Evolutionary conservation across 768 basidiomycete genomes (phyloP).

Genomic region (Stropharia rugosoannulata): DNA sequence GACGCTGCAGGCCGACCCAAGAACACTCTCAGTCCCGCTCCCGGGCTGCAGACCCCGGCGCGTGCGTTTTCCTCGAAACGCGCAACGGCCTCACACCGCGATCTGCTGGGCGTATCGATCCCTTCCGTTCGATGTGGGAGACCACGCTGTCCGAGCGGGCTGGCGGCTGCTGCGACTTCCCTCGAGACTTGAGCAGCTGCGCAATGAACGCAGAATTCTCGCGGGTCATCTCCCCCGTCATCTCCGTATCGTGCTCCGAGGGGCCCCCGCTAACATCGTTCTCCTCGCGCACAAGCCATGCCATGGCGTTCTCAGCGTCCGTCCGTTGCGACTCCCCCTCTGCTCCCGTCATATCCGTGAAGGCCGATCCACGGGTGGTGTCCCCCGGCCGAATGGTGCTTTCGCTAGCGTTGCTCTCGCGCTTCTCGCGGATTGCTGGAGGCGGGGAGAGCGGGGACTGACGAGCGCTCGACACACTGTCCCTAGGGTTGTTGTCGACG

Average conservation of each 20-base stretch:
- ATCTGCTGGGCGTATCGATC: slow-evolving; percentile 14
- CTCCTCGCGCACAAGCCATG: too few species aligned
- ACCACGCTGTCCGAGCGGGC: slow-evolving; percentile 14
- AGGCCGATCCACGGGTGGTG: neutral
- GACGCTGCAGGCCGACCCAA: too few species aligned
- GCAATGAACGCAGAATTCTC: slow-evolving; percentile 12
- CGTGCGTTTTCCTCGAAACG: neutral
- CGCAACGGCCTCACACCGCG: neutral
- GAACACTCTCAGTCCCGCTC: neutral
- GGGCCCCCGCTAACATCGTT: too few species aligned
- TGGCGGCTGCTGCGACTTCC: neutral
- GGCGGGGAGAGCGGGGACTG: neutral
- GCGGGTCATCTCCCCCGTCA: neutral
- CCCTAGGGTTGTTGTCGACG: neutral
- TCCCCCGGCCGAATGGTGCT: neutral
- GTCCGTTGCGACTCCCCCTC: neutral
- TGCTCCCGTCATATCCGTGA: neutral
- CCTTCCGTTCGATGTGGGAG: slow-evolving; percentile 19
- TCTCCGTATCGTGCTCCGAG: neutral
- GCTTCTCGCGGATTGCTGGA: neutral
- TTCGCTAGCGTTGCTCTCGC: neutral
- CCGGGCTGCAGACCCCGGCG: neutral
- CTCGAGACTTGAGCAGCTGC: slow-evolving; percentile 14
- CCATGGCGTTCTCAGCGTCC: too few species aligned
- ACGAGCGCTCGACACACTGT: neutral